These are phyloP conservation scores for Flaveria floridana DNA, from an alignment of 140 eudicot genomes.

Conservation along the genomic window DNA sequence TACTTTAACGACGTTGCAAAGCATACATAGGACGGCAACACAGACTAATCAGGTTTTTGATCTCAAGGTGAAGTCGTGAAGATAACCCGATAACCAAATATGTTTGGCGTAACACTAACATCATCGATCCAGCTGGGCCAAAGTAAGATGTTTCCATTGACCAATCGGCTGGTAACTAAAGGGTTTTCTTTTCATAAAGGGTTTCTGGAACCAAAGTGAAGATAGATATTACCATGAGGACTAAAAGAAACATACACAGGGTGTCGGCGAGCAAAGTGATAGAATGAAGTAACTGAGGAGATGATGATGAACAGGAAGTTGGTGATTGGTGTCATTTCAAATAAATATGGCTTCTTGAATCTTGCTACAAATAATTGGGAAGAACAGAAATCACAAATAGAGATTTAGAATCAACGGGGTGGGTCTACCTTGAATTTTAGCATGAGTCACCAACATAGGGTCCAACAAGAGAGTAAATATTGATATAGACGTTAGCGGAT, in stretches of 20 bases:
- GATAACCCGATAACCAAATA: too few relatives aligned
- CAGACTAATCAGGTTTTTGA: neutral
- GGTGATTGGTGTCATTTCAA: slow-evolving; percentile 24
- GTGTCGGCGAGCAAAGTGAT: slow-evolving; percentile 16
- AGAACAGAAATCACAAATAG: neutral
- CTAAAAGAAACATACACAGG: slow-evolving; percentile 9
- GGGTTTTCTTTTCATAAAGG: neutral
- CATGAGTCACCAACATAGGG: neutral
- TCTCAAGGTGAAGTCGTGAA: too few relatives aligned
- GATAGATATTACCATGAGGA: slow-evolving; percentile 19
- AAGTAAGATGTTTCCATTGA: neutral
- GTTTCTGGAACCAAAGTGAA: slow-evolving; percentile 14
- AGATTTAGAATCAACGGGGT: neutral
- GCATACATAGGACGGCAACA: neutral
- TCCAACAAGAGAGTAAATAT: neutral
- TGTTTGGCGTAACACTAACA: neutral
- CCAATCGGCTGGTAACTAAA: neutral
- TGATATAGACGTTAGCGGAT: too few relatives aligned
- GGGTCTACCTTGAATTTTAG: neutral
- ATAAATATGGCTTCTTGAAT: neutral
- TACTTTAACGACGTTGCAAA: neutral
- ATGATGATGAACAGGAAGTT: slow-evolving; percentile 10
- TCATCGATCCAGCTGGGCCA: neutral
- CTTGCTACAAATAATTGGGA: neutral
- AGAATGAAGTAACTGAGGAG: slow-evolving; percentile 21